A percentile compares a stretch with the other conserved stretches of the same genome.
phyloP scores from a whole-genome alignment of 2,329 filamentous ascomycete genomes.

The Neofusicoccum sp. region DNA sequence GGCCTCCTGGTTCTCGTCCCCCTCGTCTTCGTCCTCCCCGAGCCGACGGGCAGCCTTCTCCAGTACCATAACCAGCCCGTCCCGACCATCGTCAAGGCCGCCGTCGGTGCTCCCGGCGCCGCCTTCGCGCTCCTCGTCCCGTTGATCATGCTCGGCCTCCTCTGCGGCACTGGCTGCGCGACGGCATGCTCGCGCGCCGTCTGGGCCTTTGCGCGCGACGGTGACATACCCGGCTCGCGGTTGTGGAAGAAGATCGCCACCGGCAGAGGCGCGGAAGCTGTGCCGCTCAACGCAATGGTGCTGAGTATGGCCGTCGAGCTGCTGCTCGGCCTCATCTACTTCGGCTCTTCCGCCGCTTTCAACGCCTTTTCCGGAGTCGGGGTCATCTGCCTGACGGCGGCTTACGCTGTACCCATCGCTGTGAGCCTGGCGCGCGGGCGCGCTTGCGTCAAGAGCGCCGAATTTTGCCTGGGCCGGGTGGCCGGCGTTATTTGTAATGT shows the following conservation, averaged over 20 bases:
- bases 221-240: constrained; percentile 63
- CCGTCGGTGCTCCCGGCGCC: constrained; percentile 60
- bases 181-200: constrained; percentile 66
- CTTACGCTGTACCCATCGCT: constrained; percentile 66
- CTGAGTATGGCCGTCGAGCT: constrained; percentile 65
- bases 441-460: constrained; percentile 55
- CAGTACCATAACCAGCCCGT: constrained; percentile 55
- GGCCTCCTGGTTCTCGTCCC: constrained; percentile 69
- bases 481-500: constrained; percentile 62
- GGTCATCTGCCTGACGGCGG: constrained; percentile 67
- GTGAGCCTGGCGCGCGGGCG: constrained; percentile 63
- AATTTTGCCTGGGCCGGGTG: constrained; percentile 61
- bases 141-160: constrained; percentile 63
- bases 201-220: constrained; percentile 70
- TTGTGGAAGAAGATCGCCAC: constrained; percentile 62
- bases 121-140: constrained; percentile 64
- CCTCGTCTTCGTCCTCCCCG: constrained; percentile 66
- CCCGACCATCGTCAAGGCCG: constrained; percentile 62
- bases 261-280: constrained; percentile 22
- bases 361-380: constrained; percentile 70
- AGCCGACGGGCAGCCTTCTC: constrained; percentile 54
- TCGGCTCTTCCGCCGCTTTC: constrained; percentile 67
- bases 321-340: constrained; percentile 65
- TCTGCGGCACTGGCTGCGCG: constrained; percentile 68
- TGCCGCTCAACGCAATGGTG: constrained; percentile 71